These are phyloP conservation scores for Anthoceros angustus DNA, from an alignment of 225 moss, liverwort and hornwort genomes.

Conservation along the genomic window DNA sequence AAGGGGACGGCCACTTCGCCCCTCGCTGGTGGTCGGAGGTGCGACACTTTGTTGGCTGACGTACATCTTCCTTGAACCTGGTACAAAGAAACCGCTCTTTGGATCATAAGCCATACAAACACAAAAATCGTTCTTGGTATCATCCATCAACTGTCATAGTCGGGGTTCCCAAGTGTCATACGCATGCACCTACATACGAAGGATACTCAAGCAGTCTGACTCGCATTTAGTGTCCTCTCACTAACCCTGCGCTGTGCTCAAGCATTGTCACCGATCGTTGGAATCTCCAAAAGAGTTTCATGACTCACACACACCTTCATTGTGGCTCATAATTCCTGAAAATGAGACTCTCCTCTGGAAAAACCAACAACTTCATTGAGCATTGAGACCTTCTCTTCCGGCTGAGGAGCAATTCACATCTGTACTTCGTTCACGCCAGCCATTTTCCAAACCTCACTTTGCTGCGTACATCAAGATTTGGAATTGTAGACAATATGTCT, in stretches of 20 bases:
- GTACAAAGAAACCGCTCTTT: not conserved
- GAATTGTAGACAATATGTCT: too few relatives aligned
- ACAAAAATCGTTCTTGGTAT: not conserved
- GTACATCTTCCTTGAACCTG: not conserved
- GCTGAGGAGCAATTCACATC: not conserved
- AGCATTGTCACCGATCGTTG: not conserved
- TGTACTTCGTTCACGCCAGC: too few relatives aligned
- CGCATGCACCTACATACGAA: too few relatives aligned
- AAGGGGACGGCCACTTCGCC: conserved; percentile 6
- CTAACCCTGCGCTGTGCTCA: not conserved
- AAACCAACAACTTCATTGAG: not conserved
- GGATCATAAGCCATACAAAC: too few relatives aligned
- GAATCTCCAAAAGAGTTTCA: not conserved
- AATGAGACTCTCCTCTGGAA: conserved; percentile 3
- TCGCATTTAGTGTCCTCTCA: too few relatives aligned
- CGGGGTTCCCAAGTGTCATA: too few relatives aligned
- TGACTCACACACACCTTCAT: not conserved
- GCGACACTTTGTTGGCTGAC: not conserved
- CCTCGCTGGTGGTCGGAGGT: not conserved
- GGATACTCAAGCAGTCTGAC: too few relatives aligned
- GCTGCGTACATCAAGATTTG: too few relatives aligned
- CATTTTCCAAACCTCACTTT: too few relatives aligned
- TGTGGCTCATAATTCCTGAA: not conserved
- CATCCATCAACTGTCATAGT: not conserved
- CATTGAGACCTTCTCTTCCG: not conserved